These are phyloP conservation scores for Fusarium mundagurra DNA, from an alignment of 2,329 filamentous ascomycete species.

Conservation along the genomic window DNA sequence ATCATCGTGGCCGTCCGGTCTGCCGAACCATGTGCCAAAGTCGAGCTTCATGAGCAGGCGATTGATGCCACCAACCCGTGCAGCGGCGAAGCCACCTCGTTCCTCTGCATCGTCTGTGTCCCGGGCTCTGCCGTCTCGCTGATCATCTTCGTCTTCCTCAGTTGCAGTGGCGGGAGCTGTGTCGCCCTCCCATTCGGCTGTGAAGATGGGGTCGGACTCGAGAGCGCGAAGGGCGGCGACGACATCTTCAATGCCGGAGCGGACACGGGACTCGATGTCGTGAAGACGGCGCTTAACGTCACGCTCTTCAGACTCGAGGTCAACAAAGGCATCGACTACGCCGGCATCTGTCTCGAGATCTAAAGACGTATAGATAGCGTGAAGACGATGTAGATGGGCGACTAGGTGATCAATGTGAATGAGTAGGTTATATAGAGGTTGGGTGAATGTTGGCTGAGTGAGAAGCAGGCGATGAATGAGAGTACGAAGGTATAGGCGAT, in stretches of 20 bases:
- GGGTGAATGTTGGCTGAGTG: conserved; percentile 70
- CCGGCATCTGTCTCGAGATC: conserved; percentile 86
- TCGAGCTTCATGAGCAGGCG: conserved; percentile 92
- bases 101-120: conserved; percentile 54
- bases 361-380: conserved; percentile 78
- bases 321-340: conserved; percentile 78
- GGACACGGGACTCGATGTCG: conserved; percentile 71
- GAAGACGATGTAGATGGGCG: conserved; percentile 78
- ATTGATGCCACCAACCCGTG: conserved; percentile 82
- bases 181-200: conserved; percentile 55
- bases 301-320: conserved; percentile 76
- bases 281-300: conserved; percentile 73
- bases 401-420: conserved; percentile 84
- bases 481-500: conserved; percentile 77
- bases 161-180: conserved; percentile 21
- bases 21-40: conserved; percentile 67
- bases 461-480: conserved; percentile 75
- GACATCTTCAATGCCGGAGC: conserved; percentile 73
- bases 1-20: conserved; percentile 39
- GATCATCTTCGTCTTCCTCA: conserved; percentile 23
- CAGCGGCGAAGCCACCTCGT: conserved; percentile 68
- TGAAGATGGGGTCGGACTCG: conserved; percentile 56
- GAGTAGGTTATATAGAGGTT: conserved; percentile 72
- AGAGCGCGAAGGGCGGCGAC: conserved; percentile 63
- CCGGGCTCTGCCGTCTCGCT: conserved; percentile 32